phyloP scores from a whole-genome alignment of 2,329 filamentous ascomycete genomes.

The Talaromyces amestolkiae region DNA sequence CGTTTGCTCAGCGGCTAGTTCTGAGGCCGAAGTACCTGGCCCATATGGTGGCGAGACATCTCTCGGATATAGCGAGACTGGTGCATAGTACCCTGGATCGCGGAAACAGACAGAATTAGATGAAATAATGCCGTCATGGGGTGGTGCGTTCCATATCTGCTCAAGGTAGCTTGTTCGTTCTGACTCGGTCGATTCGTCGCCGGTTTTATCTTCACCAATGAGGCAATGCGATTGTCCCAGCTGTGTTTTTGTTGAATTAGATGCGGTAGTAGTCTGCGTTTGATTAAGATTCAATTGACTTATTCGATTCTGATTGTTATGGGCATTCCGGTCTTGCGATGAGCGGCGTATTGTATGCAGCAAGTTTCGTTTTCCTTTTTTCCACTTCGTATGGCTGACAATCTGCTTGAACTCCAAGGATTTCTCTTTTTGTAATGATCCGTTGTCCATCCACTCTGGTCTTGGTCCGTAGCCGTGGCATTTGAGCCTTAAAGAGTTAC shows the following conservation, averaged over 20 bases:
- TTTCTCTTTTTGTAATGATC: background rate
- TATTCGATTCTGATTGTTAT: background rate
- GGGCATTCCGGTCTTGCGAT: background rate
- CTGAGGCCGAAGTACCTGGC: background rate
- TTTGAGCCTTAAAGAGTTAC: background rate
- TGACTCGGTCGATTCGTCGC: background rate
- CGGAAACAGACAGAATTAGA: background rate
- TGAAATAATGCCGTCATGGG: background rate
- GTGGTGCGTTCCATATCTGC: background rate
- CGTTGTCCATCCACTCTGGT: conserved; percentile 7
- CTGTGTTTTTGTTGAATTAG: background rate
- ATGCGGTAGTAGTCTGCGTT: background rate
- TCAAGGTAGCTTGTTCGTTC: background rate
- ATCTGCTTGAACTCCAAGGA: background rate
- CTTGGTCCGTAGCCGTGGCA: background rate
- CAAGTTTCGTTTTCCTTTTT: background rate
- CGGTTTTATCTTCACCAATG: background rate
- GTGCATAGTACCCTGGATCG: background rate
- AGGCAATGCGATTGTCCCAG: background rate
- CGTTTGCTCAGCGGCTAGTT: background rate
- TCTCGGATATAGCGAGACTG: background rate
- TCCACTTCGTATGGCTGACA: conserved; percentile 3
- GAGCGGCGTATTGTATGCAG: background rate
- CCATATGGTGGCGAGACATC: background rate
- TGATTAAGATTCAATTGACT: background rate